Evolutionary conservation across 345 rosid species (phyloP).

Genomic region (Eucalyptus pauciflora): DNA sequence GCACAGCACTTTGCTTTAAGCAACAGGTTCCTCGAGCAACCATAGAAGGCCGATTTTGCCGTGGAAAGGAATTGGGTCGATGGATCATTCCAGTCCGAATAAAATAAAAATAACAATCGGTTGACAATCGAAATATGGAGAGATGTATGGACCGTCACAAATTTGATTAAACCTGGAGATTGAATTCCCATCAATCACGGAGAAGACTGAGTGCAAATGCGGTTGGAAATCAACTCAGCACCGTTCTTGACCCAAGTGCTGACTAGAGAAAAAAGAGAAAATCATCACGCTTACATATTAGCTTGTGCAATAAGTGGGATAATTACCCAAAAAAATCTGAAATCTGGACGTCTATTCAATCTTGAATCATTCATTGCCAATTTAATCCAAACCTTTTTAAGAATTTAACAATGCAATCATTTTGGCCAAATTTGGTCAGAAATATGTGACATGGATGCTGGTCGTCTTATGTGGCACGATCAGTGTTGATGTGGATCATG

Average conservation of each 20-base stretch:
- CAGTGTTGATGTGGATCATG: accelerated
- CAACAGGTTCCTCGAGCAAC: too few relatives aligned
- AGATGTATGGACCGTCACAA: neutral
- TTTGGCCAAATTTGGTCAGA: too few relatives aligned
- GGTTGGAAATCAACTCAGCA: neutral
- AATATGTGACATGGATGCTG: neutral
- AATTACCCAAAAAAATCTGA: too few relatives aligned
- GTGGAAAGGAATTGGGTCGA: neutral
- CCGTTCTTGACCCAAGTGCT: neutral
- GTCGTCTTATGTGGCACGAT: accelerated
- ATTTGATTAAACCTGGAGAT: neutral
- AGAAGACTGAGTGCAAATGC: neutral
- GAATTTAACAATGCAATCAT: too few relatives aligned
- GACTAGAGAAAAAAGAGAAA: neutral
- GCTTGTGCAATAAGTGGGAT: neutral
- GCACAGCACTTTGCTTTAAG: too few relatives aligned
- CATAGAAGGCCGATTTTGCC: neutral
- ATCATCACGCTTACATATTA: neutral
- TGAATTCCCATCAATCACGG: neutral
- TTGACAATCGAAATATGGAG: neutral
- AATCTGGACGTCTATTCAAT: too few relatives aligned
- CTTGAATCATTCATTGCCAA: too few relatives aligned
- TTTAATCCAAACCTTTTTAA: too few relatives aligned
- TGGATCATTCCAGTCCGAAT: too few relatives aligned
- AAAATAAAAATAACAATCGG: neutral